phyloP scores from a whole-genome alignment of 306 rosid genomes.

The Begonia masoniana region DNA sequence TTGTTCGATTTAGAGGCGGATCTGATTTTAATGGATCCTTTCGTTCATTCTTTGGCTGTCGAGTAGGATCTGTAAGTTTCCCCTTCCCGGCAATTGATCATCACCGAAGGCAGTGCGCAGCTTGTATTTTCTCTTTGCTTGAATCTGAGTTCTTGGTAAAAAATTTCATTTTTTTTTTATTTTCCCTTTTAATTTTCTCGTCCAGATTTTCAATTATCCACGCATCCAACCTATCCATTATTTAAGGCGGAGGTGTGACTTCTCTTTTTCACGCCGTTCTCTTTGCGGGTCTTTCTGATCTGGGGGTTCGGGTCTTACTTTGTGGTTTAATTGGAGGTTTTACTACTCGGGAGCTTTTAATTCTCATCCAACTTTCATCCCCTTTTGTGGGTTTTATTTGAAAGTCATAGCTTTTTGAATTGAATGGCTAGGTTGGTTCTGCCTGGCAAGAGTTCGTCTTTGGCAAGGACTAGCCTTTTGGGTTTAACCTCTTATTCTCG shows the following conservation, averaged over 20 bases:
- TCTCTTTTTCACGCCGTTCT: constrained; percentile 2
- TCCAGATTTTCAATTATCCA: constrained; percentile 38
- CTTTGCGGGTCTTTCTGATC: constrained; percentile 16
- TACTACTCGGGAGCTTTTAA: constrained; percentile 15
- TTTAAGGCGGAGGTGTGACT: constrained; percentile 11
- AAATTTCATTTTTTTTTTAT: constrained; percentile 1
- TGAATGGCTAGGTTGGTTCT: constrained; percentile 47
- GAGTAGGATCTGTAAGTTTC: constrained; percentile 1
- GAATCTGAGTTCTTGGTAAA: not conserved
- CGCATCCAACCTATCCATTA: constrained; percentile 10
- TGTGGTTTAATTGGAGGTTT: constrained; percentile 17
- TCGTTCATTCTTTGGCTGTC: not conserved
- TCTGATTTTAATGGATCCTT: not conserved
- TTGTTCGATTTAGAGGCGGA: too few relatives aligned
- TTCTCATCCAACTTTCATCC: constrained; percentile 1
- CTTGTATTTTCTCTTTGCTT: constrained; percentile 1
- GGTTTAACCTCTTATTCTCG: constrained; percentile 42
- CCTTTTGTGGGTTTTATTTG: constrained; percentile 2
- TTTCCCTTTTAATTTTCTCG: constrained; percentile 18
- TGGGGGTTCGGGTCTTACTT: constrained; percentile 21
- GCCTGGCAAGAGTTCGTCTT: constrained; percentile 31
- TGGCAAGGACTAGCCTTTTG: constrained; percentile 33
- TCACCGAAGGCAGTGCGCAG: constrained; percentile 9
- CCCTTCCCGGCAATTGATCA: constrained; percentile 17
- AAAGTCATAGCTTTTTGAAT: constrained; percentile 12